Evolutionary conservation across 805 yeast genomes (phyloP).

Genomic region (Teunomyces gatunensis): DNA sequence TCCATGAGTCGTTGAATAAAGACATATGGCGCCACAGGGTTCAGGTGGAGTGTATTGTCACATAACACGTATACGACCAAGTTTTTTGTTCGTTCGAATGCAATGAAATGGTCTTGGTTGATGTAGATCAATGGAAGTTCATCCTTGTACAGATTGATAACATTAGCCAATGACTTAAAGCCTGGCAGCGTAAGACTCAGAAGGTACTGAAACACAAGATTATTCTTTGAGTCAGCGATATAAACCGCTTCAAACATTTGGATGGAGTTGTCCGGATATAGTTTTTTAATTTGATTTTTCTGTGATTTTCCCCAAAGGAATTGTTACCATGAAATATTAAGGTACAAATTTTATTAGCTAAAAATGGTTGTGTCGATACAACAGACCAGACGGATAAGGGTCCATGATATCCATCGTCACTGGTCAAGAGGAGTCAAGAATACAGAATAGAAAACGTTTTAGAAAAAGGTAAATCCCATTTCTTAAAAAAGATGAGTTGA

Average conservation of each 20-base stretch:
- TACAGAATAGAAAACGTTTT: not conserved
- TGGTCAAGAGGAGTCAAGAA: not conserved
- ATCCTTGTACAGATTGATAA: constrained; percentile 12
- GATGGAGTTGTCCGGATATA: not conserved
- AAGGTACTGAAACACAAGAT: constrained; percentile 36
- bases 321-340: not conserved
- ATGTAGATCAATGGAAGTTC: constrained; percentile 25
- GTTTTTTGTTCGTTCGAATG: constrained; percentile 19
- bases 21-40: constrained; percentile 55
- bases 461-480: too few relatives aligned
- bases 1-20: constrained; percentile 50
- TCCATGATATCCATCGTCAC: constrained; percentile 6
- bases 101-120: constrained; percentile 28
- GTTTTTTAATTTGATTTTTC: not conserved
- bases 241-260: constrained; percentile 43
- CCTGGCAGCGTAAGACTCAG: constrained; percentile 29
- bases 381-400: constrained; percentile 6
- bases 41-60: constrained; percentile 18
- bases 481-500: too few relatives aligned
- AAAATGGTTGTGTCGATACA: constrained; percentile 2
- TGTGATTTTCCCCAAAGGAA: not conserved
- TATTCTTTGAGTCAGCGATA: constrained; percentile 35
- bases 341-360: not conserved
- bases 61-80: constrained; percentile 30
- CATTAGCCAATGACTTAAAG: constrained; percentile 25